These are phyloP conservation scores for Favolaschia claudopus DNA, from an alignment of 768 basidiomycete species.

Conservation along the genomic window DNA sequence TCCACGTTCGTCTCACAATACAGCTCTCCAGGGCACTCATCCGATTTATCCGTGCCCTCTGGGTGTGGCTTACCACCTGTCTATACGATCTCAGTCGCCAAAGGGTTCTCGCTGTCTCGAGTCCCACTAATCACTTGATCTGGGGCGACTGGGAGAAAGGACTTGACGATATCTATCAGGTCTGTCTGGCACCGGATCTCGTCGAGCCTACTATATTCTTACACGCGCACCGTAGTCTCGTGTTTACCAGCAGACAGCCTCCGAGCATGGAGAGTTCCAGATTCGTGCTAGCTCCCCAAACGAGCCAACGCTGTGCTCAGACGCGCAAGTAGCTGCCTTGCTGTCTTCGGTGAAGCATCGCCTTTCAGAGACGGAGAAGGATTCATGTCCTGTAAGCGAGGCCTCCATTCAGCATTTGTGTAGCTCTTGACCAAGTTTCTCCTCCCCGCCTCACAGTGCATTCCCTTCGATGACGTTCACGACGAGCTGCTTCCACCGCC, in stretches of 20 bases:
- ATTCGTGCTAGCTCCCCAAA: conserved; percentile 4
- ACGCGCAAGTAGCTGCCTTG: conserved; percentile 3
- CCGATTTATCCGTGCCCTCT: neutral
- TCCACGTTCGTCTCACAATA: neutral
- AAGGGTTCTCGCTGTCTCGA: neutral
- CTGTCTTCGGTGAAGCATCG: conserved; percentile 4
- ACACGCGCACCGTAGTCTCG: neutral
- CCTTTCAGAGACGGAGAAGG: conserved; percentile 5
- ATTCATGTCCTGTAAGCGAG: neutral
- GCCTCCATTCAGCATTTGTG: too few relatives aligned
- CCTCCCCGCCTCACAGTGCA: neutral
- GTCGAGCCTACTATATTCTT: neutral
- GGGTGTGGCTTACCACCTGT: neutral
- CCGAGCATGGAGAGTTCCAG: too few relatives aligned
- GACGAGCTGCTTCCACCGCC: conserved; percentile 15
- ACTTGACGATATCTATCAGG: conserved; percentile 8
- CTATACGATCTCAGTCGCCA: neutral
- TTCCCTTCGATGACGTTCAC: neutral
- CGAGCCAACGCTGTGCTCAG: conserved; percentile 12
- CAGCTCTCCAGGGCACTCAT: neutral
- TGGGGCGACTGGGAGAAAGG: conserved; percentile 14
- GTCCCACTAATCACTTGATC: neutral
- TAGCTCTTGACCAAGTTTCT: neutral
- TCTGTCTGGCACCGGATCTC: neutral
- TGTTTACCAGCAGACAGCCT: too few relatives aligned